These are phyloP conservation scores for Isatis lusitanica DNA, from an alignment of 441 rosid genomes.

Conservation along the genomic window DNA sequence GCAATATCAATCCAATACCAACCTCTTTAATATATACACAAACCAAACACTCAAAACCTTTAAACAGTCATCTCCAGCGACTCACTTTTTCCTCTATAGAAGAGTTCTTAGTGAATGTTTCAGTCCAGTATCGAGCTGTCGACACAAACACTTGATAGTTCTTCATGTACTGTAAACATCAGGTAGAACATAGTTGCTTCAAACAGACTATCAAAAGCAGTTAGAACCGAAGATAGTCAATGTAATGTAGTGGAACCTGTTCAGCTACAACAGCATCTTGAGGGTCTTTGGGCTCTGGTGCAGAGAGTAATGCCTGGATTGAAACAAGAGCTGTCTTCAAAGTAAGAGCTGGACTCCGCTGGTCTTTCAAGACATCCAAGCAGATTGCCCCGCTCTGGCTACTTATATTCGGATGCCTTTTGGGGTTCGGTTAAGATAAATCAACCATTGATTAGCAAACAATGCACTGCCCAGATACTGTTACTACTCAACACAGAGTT, in stretches of 20 bases:
- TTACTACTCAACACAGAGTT: neutral
- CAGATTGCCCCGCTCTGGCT: slow-evolving; percentile 98
- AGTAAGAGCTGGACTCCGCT: slow-evolving; percentile 99
- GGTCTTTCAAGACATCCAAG: slow-evolving; percentile 93
- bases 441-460: slow-evolving; percentile 1
- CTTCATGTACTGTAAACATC: slow-evolving; percentile 67
- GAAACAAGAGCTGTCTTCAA: slow-evolving; percentile 96
- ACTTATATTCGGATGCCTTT: slow-evolving; percentile 99
- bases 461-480: neutral
- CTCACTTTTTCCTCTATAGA: slow-evolving; percentile 84
- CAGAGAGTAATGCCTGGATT: slow-evolving; percentile 86
- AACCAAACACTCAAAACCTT: neutral
- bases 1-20: neutral
- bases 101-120: slow-evolving; percentile 80
- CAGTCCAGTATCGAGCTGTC: slow-evolving; percentile 99
- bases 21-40: neutral
- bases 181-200: neutral
- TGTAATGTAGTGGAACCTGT: slow-evolving; percentile 54
- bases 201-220: neutral
- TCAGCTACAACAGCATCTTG: slow-evolving; percentile 99
- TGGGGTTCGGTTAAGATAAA: slow-evolving; percentile 4
- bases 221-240: neutral
- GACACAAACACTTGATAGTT: slow-evolving; percentile 80
- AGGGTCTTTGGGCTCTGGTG: slow-evolving; percentile 95
- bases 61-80: neutral